phyloP scores from a whole-genome alignment of 2,329 filamentous ascomycete species.

The Aspergillus sp. region DNA sequence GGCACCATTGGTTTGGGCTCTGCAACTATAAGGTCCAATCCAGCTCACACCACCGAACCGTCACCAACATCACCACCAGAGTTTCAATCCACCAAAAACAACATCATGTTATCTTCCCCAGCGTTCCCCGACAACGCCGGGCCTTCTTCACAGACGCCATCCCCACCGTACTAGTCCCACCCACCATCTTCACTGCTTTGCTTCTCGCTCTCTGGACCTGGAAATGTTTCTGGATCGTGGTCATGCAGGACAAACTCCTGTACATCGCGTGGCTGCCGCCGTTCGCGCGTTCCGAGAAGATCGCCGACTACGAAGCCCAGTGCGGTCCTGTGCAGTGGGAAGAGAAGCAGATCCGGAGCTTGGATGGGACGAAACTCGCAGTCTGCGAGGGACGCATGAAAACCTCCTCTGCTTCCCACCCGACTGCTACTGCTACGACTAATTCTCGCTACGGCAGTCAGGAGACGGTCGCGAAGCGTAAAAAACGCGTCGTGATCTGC shows the following conservation, averaged over 20 bases:
- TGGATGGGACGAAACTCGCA: constrained; percentile 50
- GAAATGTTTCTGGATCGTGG: constrained; percentile 70
- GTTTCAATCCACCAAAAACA: background rate
- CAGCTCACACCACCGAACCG: background rate
- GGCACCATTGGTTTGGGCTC: background rate
- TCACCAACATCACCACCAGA: background rate
- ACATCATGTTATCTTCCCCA: background rate
- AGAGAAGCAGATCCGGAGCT: constrained; percentile 50
- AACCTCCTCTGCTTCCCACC: background rate
- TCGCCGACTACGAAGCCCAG: constrained; percentile 60
- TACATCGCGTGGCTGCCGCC: constrained; percentile 77
- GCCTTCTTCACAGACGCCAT: constrained; percentile 28
- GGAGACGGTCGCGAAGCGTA: background rate
- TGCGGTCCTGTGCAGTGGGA: constrained; percentile 66
- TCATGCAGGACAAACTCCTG: constrained; percentile 79
- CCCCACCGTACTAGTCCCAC: constrained; percentile 59
- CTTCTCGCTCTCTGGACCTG: constrained; percentile 63
- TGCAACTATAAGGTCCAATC: too few species aligned
- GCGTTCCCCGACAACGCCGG: constrained; percentile 10
- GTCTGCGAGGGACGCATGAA: constrained; percentile 63
- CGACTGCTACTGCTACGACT: background rate
- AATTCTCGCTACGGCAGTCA: constrained; percentile 18
- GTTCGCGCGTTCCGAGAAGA: constrained; percentile 65
- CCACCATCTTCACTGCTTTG: constrained; percentile 65
- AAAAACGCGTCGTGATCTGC: constrained; percentile 26